Percentiles rank a stretch among this genome's conserved stretches.
phyloP scores from a whole-genome alignment of 2,329 filamentous ascomycete species.

The Ophiocordyceps sinensis region DNA sequence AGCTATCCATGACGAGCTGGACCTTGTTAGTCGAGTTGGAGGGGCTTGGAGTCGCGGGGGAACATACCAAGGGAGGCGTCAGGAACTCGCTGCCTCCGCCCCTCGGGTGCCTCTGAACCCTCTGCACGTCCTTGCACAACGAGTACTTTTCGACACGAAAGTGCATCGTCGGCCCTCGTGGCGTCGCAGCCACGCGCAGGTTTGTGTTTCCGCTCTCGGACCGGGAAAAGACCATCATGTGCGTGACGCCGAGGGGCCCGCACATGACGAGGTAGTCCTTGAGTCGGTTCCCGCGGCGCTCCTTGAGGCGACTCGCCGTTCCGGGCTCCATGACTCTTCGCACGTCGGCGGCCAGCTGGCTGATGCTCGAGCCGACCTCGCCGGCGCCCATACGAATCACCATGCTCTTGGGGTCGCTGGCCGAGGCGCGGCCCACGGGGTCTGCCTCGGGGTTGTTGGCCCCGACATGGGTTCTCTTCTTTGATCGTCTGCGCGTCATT shows the following conservation, averaged over 20 bases:
- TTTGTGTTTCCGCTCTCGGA: conserved; percentile 87
- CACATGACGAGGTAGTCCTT: conserved; percentile 93
- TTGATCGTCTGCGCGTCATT: conserved; percentile 78
- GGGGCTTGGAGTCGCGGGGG: neutral
- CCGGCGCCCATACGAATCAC: conserved; percentile 93
- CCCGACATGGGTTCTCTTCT: conserved; percentile 77
- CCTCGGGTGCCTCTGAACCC: conserved; percentile 68
- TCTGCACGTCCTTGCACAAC: conserved; percentile 78
- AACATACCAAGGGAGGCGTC: conserved; percentile 61
- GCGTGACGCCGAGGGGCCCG: conserved; percentile 81
- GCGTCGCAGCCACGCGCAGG: conserved; percentile 72
- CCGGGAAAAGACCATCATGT: conserved; percentile 84
- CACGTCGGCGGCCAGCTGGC: conserved; percentile 82
- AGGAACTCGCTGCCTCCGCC: conserved; percentile 75
- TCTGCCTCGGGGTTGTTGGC: conserved; percentile 45
- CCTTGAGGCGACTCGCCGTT: conserved; percentile 78
- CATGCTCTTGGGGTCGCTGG: conserved; percentile 82
- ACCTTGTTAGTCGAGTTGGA: neutral
- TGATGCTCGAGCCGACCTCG: conserved; percentile 82
- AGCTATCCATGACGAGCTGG: conserved; percentile 95
- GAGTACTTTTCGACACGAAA: conserved; percentile 94
- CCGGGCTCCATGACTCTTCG: conserved; percentile 91
- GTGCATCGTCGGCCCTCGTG: conserved; percentile 81
- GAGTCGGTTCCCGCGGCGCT: conserved; percentile 75
- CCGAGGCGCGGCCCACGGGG: conserved; percentile 44